Evolutionary conservation across 495 filamentous ascomycete genomes (phyloP).

Genomic region (Daldinia vernicosa): DNA sequence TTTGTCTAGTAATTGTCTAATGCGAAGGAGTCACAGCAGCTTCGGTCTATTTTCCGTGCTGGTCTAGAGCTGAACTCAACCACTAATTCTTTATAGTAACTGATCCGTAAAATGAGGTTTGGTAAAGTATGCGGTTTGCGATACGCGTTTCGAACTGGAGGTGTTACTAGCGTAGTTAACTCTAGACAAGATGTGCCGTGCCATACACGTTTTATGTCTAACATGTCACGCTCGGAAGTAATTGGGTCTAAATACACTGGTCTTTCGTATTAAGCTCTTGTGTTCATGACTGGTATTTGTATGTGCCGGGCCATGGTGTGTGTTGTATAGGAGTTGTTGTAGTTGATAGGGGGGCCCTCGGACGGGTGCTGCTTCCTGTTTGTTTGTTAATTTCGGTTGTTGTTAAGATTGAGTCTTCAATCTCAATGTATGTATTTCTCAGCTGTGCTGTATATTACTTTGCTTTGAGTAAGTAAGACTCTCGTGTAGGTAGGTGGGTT

Average conservation of each 20-base stretch:
- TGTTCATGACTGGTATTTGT: slow-evolving; percentile 1
- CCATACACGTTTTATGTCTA: neutral
- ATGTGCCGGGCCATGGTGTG: neutral
- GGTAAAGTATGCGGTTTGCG: neutral
- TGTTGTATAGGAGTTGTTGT: neutral
- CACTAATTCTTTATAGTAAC: neutral
- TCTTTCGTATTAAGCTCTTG: neutral
- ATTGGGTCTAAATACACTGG: slow-evolving; percentile 1
- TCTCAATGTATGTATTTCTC: too few species aligned
- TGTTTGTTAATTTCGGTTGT: too few species aligned
- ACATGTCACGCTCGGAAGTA: slow-evolving; percentile 18
- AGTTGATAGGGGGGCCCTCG: neutral
- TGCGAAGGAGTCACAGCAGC: too few species aligned
- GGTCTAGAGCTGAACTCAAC: neutral
- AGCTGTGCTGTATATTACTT: too few species aligned
- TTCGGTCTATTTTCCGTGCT: neutral
- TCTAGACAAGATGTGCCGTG: neutral
- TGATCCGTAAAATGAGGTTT: neutral
- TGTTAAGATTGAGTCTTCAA: too few species aligned
- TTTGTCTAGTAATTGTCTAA: neutral
- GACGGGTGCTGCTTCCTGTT: neutral
- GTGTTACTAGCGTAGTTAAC: neutral
- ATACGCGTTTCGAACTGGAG: slow-evolving; percentile 23
- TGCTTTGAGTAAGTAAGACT: too few species aligned
- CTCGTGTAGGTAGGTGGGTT: too few species aligned